These are phyloP conservation scores for Phoma sp. DNA, from an alignment of 2,329 filamentous ascomycete species.

Conservation along the genomic window DNA sequence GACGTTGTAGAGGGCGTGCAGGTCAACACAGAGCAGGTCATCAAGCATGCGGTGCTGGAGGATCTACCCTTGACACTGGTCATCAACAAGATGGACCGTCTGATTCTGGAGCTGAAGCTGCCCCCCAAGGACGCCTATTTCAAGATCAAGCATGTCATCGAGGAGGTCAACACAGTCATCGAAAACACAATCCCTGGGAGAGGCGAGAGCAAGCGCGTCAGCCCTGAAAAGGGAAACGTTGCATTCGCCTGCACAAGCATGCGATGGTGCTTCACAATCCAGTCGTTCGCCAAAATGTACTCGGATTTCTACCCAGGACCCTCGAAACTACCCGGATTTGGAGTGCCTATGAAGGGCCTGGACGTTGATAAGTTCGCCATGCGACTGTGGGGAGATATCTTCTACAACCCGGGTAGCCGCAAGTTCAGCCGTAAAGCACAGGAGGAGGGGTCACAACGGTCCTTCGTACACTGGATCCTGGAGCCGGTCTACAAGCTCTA, in stretches of 20 bases:
- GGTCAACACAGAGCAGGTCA: conserved; percentile 94
- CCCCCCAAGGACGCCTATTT: conserved; percentile 97
- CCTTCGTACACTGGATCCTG: conserved; percentile 92
- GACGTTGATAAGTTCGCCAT: conserved; percentile 83
- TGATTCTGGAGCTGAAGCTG: conserved; percentile 92
- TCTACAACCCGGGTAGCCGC: conserved; percentile 88
- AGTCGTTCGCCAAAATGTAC: conserved; percentile 96
- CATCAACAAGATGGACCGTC: conserved; percentile 95
- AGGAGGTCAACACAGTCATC: conserved; percentile 96
- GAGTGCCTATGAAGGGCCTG: conserved; percentile 54
- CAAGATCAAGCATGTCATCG: conserved; percentile 98
- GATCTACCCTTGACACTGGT: conserved; percentile 88
- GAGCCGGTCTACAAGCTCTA: conserved; percentile 99
- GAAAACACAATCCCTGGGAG: conserved; percentile 83
- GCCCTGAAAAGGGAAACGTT: conserved; percentile 98
- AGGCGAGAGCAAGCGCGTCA: conserved; percentile 81
- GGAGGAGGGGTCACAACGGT: conserved; percentile 80
- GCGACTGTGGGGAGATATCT: conserved; percentile 94
- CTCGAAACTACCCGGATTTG: conserved; percentile 42
- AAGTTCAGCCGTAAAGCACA: conserved; percentile 89
- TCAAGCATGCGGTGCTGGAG: conserved; percentile 92
- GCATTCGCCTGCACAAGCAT: conserved; percentile 92
- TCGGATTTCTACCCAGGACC: conserved; percentile 79
- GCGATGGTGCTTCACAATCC: conserved; percentile 95
- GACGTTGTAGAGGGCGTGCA: conserved; percentile 99